Conservation (phyloP, 2,329 filamentous ascomycete species). For the Lachnellula suecica region DNA sequence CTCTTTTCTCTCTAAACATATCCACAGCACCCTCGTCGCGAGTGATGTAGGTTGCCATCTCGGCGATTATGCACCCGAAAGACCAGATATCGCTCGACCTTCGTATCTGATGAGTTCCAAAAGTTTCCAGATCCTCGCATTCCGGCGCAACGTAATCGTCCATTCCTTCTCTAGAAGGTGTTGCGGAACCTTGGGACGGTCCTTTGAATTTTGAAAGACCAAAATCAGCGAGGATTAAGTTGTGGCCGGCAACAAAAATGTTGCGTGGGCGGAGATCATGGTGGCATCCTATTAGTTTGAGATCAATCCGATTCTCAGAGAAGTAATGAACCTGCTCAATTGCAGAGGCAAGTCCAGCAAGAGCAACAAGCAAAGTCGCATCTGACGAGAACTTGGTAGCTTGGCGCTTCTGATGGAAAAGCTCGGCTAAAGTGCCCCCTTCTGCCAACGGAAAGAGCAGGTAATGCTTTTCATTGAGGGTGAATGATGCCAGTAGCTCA, state of each 20-base stretch:
- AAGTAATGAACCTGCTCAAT: conserved; percentile 25
- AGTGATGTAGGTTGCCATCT: conserved; percentile 26
- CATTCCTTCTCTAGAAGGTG: conserved; percentile 9
- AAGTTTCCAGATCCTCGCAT: conserved; percentile 17
- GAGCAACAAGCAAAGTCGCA: conserved; percentile 17
- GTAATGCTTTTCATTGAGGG: conserved; percentile 15
- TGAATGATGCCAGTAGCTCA: conserved; percentile 24
- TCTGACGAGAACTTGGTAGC: conserved; percentile 4
- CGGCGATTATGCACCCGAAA: conserved; percentile 29
- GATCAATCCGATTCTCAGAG: conserved; percentile 11
- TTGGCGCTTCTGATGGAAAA: conserved; percentile 10
- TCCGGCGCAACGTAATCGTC: conserved; percentile 29
- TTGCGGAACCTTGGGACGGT: conserved; percentile 12
- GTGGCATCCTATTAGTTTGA: conserved; percentile 30
- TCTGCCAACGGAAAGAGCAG: conserved; percentile 26
- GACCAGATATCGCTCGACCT: conserved; percentile 31
- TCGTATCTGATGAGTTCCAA: conserved; percentile 9
- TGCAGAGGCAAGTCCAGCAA: conserved; percentile 27
- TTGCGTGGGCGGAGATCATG: conserved; percentile 32
- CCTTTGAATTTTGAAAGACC: conserved; percentile 25
- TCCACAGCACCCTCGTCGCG: conserved; percentile 17
- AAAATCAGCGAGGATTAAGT: conserved; percentile 32
- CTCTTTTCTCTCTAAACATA: conserved; percentile 8
- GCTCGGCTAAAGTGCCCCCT: conserved; percentile 17
- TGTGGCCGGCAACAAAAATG: conserved; percentile 24